phyloP scores from a whole-genome alignment of 2,329 filamentous ascomycete species.

The Ophiostoma triangulosporum region DNA sequence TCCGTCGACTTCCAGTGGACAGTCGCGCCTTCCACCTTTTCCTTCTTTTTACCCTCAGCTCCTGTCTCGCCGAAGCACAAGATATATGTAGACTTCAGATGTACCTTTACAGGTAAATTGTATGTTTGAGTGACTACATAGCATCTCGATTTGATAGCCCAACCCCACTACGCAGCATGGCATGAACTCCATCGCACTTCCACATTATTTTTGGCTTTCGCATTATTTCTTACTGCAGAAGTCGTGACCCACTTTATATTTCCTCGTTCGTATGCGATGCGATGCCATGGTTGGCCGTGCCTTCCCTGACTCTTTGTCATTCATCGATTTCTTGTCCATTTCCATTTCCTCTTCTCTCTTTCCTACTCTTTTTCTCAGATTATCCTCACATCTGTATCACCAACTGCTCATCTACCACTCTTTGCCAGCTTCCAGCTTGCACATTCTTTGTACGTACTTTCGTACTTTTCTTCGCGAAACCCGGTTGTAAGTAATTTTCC shows the following conservation, averaged over 20 bases:
- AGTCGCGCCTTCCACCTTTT: neutral
- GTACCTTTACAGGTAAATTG: neutral
- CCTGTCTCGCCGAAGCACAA: neutral
- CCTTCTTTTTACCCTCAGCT: neutral
- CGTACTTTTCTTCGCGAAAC: too few species aligned
- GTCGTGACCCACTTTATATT: slow-evolving; percentile 1
- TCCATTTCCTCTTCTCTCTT: neutral
- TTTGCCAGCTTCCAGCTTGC: neutral
- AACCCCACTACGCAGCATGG: neutral
- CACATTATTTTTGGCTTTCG: too few species aligned
- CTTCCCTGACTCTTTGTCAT: slow-evolving; percentile 3
- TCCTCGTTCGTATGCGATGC: neutral
- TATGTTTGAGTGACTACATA: neutral
- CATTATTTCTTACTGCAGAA: neutral
- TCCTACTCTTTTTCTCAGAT: neutral
- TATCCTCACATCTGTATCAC: neutral
- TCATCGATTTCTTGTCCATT: neutral
- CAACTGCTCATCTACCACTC: neutral
- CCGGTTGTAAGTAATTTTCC: neutral
- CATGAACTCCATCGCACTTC: neutral
- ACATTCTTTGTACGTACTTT: too few species aligned
- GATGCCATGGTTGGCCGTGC: slow-evolving; percentile 1
- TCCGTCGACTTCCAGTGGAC: too few species aligned
- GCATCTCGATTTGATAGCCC: neutral
- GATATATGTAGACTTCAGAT: neutral